phyloP scores from a whole-genome alignment of 768 basidiomycete genomes.

The Termitomyces sp. region DNA sequence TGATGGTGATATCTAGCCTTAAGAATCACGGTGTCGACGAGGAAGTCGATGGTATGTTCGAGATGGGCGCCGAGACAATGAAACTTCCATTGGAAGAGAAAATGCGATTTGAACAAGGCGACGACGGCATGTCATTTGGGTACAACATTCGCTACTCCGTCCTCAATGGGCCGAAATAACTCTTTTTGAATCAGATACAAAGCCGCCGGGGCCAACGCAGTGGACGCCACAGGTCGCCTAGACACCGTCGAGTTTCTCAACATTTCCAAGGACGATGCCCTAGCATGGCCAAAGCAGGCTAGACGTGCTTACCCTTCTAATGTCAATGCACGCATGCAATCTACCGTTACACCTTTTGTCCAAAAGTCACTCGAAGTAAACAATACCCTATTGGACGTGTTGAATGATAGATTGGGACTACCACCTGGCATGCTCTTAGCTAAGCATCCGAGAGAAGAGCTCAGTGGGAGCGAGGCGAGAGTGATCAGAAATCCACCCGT shows the following conservation, averaged over 20 bases:
- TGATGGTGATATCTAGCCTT: neutral
- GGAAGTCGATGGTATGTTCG: neutral
- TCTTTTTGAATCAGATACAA: neutral
- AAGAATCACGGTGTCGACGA: neutral
- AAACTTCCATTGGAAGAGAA: neutral
- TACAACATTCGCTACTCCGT: neutral
- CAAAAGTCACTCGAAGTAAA: neutral
- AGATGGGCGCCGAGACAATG: neutral
- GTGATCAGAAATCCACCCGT: conserved; percentile 45
- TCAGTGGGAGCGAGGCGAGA: conserved; percentile 55
- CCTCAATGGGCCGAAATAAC: neutral
- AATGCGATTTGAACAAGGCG: neutral
- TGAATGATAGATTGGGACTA: conserved; percentile 50
- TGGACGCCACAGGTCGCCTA: neutral
- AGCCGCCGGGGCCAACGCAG: neutral
- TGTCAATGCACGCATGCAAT: neutral
- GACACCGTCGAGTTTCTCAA: neutral
- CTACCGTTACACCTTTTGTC: neutral
- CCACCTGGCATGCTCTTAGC: conserved; percentile 40
- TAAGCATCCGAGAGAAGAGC: conserved; percentile 39
- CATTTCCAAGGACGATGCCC: neutral
- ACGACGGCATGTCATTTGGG: neutral
- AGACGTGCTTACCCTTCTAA: neutral
- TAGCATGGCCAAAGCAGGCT: neutral
- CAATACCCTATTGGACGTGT: conserved; percentile 40